Evolutionary conservation across 352 stramenopile genomes (phyloP).

Genomic region (Elongisporangium senticosum): DNA sequence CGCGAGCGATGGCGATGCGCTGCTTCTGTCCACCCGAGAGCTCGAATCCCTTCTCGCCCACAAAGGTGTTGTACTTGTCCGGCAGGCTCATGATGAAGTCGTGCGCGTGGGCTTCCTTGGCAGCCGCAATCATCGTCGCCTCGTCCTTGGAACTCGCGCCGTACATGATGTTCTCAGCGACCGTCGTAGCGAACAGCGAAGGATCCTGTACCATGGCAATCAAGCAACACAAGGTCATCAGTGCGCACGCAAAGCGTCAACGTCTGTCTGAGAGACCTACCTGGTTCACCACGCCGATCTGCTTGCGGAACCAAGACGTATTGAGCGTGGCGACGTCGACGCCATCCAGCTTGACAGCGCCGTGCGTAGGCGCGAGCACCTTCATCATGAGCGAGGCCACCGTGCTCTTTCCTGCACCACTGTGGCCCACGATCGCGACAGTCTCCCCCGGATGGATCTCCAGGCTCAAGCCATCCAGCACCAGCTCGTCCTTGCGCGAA

Average conservation of each 20-base stretch:
- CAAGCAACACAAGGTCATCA: background rate
- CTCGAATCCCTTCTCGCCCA: slow-evolving; percentile 96
- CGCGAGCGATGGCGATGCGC: slow-evolving; percentile 81
- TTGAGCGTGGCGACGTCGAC: slow-evolving; percentile 63
- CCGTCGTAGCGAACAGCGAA: slow-evolving; percentile 73
- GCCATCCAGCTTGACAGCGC: slow-evolving; percentile 58
- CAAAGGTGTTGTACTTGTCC: slow-evolving; percentile 94
- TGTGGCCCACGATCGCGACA: slow-evolving; percentile 82
- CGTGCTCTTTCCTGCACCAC: slow-evolving; percentile 81
- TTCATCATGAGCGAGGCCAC: slow-evolving; percentile 78
- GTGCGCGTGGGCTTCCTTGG: slow-evolving; percentile 69
- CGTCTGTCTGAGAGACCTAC: slow-evolving; percentile 1
- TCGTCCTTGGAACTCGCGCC: slow-evolving; percentile 47
- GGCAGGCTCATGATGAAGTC: slow-evolving; percentile 83
- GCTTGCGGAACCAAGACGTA: slow-evolving; percentile 69
- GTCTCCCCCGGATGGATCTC: slow-evolving; percentile 76
- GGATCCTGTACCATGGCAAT: slow-evolving; percentile 31
- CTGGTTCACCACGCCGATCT: slow-evolving; percentile 87
- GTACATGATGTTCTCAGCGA: slow-evolving; percentile 87
- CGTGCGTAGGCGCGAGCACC: slow-evolving; percentile 56
- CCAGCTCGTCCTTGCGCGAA: slow-evolving; percentile 59
- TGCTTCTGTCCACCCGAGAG: slow-evolving; percentile 97
- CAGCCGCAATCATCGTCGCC: slow-evolving; percentile 44
- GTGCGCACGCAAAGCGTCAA: background rate
- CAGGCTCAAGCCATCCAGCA: slow-evolving; percentile 60